Evolutionary conservation across 139 green algal species (phyloP), one percentile per base, ranked within the genome.

Genomic region (Axilococcus clingmanii): DNA sequence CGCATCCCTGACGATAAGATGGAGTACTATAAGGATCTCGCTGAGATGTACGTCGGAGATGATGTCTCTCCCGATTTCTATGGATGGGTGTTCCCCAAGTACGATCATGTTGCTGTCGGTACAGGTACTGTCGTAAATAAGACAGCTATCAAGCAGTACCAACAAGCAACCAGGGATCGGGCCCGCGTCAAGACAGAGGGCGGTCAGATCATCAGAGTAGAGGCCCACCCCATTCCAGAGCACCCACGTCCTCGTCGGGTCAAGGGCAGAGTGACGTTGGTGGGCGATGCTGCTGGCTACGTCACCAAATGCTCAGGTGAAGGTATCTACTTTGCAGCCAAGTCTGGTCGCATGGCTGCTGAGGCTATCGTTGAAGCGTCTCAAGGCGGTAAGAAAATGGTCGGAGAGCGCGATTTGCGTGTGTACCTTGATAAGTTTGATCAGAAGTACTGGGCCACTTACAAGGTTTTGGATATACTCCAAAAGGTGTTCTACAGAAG

Each of bases 381-480:
- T 17, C 47, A 80, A 69, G 63, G 74, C 34, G 88, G 91, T 54
- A 95, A 70, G 40, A 66, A 71, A 53, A 94, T 97, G 86, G 35
- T 48, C 2, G 61, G 72, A 31, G 91, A 98, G 80, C 63, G 57
- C 23, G 89, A 87, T 44, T 75, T 99, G 46, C 71, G 85, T 33
- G 53, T 67, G 31, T 99, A 99, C 83, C 71, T 99, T 12, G 81
- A 93, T 79, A 91, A 94, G 76, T 97, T 74, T 66, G 92, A 99
- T 82, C 74, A 75, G 56, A 94, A 97, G 81, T 99, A 99, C 82
- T 98, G 91, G 92, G 61, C 86, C 67, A 98, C 92, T 32, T 99
- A 99, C 91, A 98, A 98, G 85, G 92, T 98, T 34, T 79, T 99
- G 52, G 92, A 99, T 81, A 99, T 99, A 79, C 77, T 99, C 61